These are phyloP conservation scores for Saccharomycopsis fodiens DNA, from an alignment of 805 yeast species.

Conservation along the genomic window DNA sequence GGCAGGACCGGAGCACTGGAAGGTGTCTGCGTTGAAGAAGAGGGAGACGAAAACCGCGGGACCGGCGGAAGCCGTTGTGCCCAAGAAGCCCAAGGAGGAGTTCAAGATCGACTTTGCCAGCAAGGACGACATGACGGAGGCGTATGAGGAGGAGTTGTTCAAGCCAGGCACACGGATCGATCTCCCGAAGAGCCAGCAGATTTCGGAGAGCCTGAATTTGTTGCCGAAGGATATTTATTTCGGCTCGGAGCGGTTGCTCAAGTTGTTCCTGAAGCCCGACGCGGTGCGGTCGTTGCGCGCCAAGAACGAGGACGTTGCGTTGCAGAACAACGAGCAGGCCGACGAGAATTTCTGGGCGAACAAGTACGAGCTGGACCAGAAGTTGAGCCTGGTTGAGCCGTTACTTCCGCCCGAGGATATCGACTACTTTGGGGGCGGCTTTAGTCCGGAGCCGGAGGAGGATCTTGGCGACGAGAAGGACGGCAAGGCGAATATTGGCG, in stretches of 20 bases:
- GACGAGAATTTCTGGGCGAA: slow-evolving; percentile 73
- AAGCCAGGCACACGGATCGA: slow-evolving; percentile 31
- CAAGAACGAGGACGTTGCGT: slow-evolving; percentile 8
- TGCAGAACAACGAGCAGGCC: slow-evolving; percentile 31
- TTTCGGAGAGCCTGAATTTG: slow-evolving; percentile 37
- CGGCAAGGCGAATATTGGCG: slow-evolving; percentile 28
- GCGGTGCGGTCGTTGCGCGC: slow-evolving; percentile 20
- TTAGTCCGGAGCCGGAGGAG: slow-evolving; percentile 25
- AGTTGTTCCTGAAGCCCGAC: slow-evolving; percentile 61
- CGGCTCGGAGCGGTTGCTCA: slow-evolving; percentile 58
- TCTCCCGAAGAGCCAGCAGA: slow-evolving; percentile 35
- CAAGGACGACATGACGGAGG: slow-evolving; percentile 19
- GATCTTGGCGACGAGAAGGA: slow-evolving; percentile 26
- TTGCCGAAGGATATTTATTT: slow-evolving; percentile 72
- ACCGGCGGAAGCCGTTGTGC: background rate
- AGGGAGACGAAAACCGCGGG: slow-evolving; percentile 21
- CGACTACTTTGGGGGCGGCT: slow-evolving; percentile 26
- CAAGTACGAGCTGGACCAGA: slow-evolving; percentile 36
- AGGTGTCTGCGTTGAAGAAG: slow-evolving; percentile 55
- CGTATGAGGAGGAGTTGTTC: slow-evolving; percentile 35
- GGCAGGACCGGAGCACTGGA: slow-evolving; percentile 95
- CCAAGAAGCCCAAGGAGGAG: slow-evolving; percentile 30
- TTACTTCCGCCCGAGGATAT: slow-evolving; percentile 32
- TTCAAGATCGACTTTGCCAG: slow-evolving; percentile 37
- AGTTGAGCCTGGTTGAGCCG: slow-evolving; percentile 23